A percentile compares a stretch with the other conserved stretches of the same genome.
Conservation (phyloP, 2,329 filamentous ascomycete genomes). For the Pyrenochaeta sp. region DNA sequence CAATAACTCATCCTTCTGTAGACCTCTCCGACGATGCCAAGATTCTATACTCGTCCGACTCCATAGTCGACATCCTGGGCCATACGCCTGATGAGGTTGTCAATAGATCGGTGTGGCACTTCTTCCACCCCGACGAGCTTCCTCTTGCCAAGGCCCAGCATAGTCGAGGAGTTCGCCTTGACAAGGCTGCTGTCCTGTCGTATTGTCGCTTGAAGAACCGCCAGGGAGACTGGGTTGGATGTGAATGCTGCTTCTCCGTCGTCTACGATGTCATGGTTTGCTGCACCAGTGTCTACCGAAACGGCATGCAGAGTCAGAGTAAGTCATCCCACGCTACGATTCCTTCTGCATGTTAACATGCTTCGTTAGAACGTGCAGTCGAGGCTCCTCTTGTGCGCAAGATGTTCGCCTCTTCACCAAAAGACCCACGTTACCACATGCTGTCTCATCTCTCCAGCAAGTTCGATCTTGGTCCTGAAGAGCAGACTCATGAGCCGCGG, state of each 20-base stretch:
- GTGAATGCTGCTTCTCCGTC: conserved; percentile 89
- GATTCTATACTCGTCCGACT: conserved; percentile 84
- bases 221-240: conserved; percentile 76
- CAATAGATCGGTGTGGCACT: conserved; percentile 82
- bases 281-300: conserved; percentile 79
- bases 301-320: conserved; percentile 77
- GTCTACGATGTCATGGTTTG: conserved; percentile 89
- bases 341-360: conserved; percentile 10
- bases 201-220: conserved; percentile 77
- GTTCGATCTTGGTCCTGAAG: conserved; percentile 67
- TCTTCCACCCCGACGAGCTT: conserved; percentile 84
- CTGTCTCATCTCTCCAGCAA: conserved; percentile 84
- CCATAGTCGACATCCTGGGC: conserved; percentile 82
- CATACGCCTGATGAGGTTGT: conserved; percentile 79
- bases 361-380: conserved; percentile 72
- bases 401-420: conserved; percentile 81
- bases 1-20: conserved; percentile 47
- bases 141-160: conserved; percentile 78
- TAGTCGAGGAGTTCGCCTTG: conserved; percentile 75
- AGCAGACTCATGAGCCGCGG: conserved; percentile 75
- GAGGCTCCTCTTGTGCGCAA: conserved; percentile 81
- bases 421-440: conserved; percentile 90
- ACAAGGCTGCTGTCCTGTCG: conserved; percentile 84
- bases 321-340: conserved; percentile 51
- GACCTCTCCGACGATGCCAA: conserved; percentile 79